phyloP scores from a whole-genome alignment of 1,139 yeast species.

The Suhomyces coccinellae region DNA sequence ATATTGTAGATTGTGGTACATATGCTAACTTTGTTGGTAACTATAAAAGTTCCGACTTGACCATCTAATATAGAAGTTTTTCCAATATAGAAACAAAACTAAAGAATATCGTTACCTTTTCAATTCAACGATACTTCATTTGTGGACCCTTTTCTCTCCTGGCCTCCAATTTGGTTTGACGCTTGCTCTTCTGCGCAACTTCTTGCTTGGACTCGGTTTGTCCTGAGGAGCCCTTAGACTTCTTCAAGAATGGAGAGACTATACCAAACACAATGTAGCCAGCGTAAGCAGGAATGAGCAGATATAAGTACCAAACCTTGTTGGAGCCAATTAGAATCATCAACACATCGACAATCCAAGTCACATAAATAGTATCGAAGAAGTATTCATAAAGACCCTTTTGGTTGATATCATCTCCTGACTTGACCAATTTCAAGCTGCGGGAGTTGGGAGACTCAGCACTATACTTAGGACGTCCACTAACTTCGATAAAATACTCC shows the following conservation, averaged over 20 bases:
- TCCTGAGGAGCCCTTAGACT: conserved; percentile 12
- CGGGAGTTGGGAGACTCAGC: conserved; percentile 35
- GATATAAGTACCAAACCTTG: conserved; percentile 61
- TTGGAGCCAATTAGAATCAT: conserved; percentile 57
- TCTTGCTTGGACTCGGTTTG: conserved; percentile 14
- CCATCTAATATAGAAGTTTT: too few relatives aligned
- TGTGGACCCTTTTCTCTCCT: conserved; percentile 40
- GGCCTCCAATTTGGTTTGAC: conserved; percentile 51
- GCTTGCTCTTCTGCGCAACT: conserved; percentile 39
- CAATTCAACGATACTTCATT: conserved; percentile 21
- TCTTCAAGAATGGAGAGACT: conserved; percentile 24
- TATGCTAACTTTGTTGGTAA: too few relatives aligned
- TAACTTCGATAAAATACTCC: conserved; percentile 58
- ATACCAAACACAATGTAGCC: conserved; percentile 48
- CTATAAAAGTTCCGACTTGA: too few relatives aligned
- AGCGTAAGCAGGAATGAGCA: conserved; percentile 52
- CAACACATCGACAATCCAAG: conserved; percentile 60
- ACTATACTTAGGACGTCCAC: conserved; percentile 64
- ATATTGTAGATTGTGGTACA: too few relatives aligned
- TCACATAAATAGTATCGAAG: conserved; percentile 72
- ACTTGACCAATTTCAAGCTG: conserved; percentile 36
- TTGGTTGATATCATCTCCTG: conserved; percentile 69
- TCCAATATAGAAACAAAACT: too few relatives aligned
- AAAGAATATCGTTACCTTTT: not conserved
- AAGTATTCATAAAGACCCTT: conserved; percentile 74